Evolutionary conservation across 2,329 filamentous ascomycete genomes (phyloP).

Genomic region (Talaromyces sp.): DNA sequence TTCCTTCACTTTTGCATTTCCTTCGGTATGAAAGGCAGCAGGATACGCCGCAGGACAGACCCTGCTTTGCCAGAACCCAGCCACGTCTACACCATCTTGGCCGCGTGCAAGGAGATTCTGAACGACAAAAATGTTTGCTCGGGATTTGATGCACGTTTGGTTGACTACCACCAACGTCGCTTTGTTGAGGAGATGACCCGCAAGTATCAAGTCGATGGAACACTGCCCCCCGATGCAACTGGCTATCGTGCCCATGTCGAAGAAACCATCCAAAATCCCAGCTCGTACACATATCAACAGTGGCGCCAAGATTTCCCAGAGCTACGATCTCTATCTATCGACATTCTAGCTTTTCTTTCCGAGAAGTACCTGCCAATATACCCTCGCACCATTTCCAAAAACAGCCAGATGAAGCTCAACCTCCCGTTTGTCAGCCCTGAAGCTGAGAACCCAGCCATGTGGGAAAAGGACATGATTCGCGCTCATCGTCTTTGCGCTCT

Average conservation of each 20-base stretch:
- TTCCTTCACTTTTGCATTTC: conserved; percentile 31
- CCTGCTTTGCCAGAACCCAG: conserved; percentile 28
- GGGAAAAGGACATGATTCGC: conserved; percentile 23
- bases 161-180: conserved; percentile 25
- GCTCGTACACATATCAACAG: conserved; percentile 21
- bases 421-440: conserved; percentile 24
- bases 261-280: conserved; percentile 18
- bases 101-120: conserved; percentile 29
- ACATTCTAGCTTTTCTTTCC: conserved; percentile 27
- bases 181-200: conserved; percentile 23
- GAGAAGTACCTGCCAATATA: conserved; percentile 32
- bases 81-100: conserved; percentile 31
- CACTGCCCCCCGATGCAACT: conserved; percentile 6
- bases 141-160: conserved; percentile 20
- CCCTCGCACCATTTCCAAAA: neutral
- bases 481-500: conserved; percentile 29
- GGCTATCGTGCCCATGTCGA: conserved; percentile 16
- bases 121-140: conserved; percentile 24
- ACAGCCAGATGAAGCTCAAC: neutral
- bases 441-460: conserved; percentile 13
- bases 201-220: conserved; percentile 13
- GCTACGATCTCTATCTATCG: conserved; percentile 24
- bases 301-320: conserved; percentile 27
- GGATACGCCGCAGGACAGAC: conserved; percentile 13
- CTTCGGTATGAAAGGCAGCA: conserved; percentile 22